Conservation (phyloP, 2,329 filamentous ascomycete genomes). For the Mariannaea elegans region DNA sequence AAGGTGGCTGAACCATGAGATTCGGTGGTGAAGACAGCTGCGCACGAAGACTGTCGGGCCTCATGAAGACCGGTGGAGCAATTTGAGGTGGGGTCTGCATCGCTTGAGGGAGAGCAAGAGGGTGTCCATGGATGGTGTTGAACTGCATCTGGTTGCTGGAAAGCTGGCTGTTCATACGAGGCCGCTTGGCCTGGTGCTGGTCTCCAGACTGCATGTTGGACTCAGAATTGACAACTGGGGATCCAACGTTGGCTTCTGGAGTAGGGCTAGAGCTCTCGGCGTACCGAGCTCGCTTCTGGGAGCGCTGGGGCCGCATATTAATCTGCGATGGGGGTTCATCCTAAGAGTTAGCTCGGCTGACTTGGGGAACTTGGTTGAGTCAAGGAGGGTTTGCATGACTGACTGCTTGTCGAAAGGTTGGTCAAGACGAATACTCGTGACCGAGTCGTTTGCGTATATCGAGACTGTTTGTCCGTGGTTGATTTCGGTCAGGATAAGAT, state of each 20-base stretch:
- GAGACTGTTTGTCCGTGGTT: not conserved
- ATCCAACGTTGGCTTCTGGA: not conserved
- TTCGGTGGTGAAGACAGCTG: not conserved
- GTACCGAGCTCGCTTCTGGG: slow-evolving; percentile 6
- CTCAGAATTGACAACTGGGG: not conserved
- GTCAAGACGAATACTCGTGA: not conserved
- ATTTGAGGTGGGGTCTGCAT: not conserved
- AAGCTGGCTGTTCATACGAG: not conserved
- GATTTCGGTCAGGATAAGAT: too few species aligned
- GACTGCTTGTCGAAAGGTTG: not conserved
- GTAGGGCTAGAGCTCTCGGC: slow-evolving; percentile 3
- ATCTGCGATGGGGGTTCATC: not conserved
- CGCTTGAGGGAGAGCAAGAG: not conserved
- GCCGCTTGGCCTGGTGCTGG: not conserved
- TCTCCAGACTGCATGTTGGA: not conserved
- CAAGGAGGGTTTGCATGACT: not conserved
- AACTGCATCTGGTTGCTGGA: not conserved
- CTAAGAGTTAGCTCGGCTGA: not conserved
- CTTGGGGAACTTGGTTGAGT: not conserved
- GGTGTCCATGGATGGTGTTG: not conserved
- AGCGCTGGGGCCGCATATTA: slow-evolving; percentile 6
- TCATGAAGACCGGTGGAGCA: not conserved
- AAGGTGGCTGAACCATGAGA: not conserved
- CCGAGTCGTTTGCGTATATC: not conserved
- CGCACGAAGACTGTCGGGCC: not conserved